Conservation (phyloP, 495 filamentous ascomycete species). For the Penicillium roqueforti region DNA sequence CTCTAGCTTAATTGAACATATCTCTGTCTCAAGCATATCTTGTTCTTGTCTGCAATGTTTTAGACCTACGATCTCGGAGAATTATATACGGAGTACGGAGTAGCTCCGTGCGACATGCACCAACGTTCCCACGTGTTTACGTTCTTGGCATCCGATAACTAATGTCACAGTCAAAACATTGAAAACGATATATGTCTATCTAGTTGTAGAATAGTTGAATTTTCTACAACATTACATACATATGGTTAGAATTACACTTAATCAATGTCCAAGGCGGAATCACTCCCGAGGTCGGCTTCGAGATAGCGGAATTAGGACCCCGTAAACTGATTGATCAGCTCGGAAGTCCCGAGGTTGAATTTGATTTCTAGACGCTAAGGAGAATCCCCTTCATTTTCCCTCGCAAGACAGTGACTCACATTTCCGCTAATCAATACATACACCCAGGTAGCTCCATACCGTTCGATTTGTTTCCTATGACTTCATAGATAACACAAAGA, state of each 20-base stretch:
- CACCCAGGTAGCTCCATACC: background rate
- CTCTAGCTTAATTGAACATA: conserved; percentile 29
- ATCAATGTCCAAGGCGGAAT: background rate
- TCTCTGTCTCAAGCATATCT: background rate
- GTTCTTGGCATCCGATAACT: background rate
- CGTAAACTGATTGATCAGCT: conserved; percentile 22
- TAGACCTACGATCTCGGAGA: background rate
- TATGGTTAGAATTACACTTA: too few relatives aligned
- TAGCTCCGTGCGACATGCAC: background rate
- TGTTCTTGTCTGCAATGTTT: background rate
- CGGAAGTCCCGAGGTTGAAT: too few relatives aligned
- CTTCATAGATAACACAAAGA: background rate
- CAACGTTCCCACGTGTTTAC: background rate
- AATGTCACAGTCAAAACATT: background rate
- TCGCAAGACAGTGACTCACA: background rate
- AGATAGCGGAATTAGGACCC: background rate
- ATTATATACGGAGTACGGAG: too few relatives aligned
- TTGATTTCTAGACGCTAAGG: too few relatives aligned
- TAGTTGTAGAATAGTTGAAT: too few relatives aligned
- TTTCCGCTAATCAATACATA: background rate
- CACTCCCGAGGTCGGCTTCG: background rate
- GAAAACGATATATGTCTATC: too few relatives aligned
- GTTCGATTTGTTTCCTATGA: background rate
- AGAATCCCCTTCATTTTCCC: background rate
- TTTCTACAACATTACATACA: too few relatives aligned